Conservation (phyloP, 371 early-diverging fungal genomes). For the Mucor racemosus region DNA sequence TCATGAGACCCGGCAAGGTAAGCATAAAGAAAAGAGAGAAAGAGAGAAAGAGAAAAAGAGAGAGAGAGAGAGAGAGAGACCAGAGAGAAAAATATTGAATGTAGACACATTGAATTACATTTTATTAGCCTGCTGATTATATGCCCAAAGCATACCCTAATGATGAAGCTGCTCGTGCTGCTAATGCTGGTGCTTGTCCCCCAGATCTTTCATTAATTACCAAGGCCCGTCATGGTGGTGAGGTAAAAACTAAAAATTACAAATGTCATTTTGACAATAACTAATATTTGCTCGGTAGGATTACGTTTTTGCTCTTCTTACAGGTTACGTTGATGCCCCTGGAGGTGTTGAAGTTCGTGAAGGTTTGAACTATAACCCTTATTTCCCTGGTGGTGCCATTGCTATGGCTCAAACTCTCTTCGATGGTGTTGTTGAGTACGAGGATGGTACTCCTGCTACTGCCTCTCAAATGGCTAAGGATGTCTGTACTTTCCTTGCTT, state of each 20-base stretch:
- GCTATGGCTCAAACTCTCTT: slow-evolving; percentile 95
- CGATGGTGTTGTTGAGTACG: slow-evolving; percentile 96
- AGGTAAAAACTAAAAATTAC: slow-evolving; percentile 46
- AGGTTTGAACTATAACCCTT: slow-evolving; percentile 97
- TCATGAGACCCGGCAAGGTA: slow-evolving; percentile 94
- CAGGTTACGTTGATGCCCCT: slow-evolving; percentile 96
- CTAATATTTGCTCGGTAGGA: slow-evolving; percentile 55
- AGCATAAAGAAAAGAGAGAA: background rate
- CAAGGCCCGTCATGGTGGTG: slow-evolving; percentile 96
- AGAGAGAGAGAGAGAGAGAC: too few relatives aligned
- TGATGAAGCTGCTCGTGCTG: slow-evolving; percentile 96
- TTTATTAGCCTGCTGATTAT: slow-evolving; percentile 81
- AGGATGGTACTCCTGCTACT: slow-evolving; percentile 97
- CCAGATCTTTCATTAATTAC: slow-evolving; percentile 96
- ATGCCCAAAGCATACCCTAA: slow-evolving; percentile 95
- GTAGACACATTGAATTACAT: background rate
- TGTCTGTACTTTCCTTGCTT: slow-evolving; percentile 91
- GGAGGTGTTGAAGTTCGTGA: slow-evolving; percentile 95
- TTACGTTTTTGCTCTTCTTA: slow-evolving; percentile 94
- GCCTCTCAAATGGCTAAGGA: slow-evolving; percentile 98
- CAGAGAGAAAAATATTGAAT: background rate
- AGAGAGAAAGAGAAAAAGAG: background rate
- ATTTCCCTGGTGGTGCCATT: slow-evolving; percentile 99
- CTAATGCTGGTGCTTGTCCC: slow-evolving; percentile 95
- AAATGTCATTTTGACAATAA: background rate